phyloP scores from a whole-genome alignment of 2,329 filamentous ascomycete genomes.

The Juglanconis sp. region DNA sequence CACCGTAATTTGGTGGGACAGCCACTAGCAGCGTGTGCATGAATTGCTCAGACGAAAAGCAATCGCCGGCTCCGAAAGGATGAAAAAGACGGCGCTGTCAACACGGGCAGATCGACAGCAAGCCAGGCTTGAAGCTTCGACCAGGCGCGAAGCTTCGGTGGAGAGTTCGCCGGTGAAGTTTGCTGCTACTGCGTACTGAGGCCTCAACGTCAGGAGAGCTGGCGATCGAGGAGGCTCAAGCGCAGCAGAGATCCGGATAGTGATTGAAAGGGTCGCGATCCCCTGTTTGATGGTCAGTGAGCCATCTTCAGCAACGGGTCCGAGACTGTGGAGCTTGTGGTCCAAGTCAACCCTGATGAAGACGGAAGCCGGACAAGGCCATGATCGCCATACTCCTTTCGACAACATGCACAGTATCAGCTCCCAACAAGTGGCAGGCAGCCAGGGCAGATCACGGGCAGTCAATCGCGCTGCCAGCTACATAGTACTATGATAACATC shows the following conservation, averaged over 20 bases:
- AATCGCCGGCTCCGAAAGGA: conserved; percentile 12
- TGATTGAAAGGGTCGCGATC: neutral
- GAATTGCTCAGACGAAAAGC: conserved; percentile 16
- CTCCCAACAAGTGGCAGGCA: too few relatives aligned
- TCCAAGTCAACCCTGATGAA: conserved; percentile 7
- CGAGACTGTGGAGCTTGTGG: conserved; percentile 10
- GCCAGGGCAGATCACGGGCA: neutral
- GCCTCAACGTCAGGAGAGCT: neutral
- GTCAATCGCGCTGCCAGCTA: neutral
- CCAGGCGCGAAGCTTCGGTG: neutral
- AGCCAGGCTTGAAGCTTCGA: neutral
- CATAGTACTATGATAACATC: neutral
- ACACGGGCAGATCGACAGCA: neutral
- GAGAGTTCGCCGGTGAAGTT: neutral
- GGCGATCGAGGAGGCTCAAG: neutral
- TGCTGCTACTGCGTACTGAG: neutral
- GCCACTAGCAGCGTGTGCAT: conserved; percentile 22
- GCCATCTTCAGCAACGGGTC: conserved; percentile 1
- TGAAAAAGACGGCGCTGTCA: conserved; percentile 2
- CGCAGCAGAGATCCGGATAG: neutral
- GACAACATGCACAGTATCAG: too few relatives aligned
- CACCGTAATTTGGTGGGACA: conserved; percentile 21
- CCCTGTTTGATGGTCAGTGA: neutral
- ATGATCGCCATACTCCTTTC: neutral
- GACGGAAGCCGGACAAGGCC: conserved; percentile 1